These are phyloP conservation scores for Metschnikowia lachancei DNA, from an alignment of 805 yeast species.

Conservation along the genomic window DNA sequence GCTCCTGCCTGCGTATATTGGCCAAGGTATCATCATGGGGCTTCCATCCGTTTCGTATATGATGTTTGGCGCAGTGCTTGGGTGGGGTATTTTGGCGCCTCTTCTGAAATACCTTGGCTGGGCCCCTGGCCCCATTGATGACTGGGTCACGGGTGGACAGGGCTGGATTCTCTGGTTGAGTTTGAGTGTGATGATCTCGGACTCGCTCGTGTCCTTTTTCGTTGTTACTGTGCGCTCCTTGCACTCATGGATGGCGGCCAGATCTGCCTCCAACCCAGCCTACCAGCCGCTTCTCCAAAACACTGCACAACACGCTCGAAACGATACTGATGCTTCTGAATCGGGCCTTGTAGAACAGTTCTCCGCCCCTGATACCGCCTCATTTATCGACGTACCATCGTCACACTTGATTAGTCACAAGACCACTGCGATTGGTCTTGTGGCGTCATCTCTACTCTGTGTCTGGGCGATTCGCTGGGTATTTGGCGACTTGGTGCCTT, in stretches of 20 bases:
- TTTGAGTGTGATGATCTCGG: conserved; percentile 90
- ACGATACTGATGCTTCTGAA: not conserved
- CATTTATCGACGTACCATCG: conserved; percentile 16
- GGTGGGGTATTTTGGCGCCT: conserved; percentile 93
- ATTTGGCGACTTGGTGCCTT: conserved; percentile 70
- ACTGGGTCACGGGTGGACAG: conserved; percentile 91
- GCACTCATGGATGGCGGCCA: conserved; percentile 22
- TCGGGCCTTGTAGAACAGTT: not conserved
- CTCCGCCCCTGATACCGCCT: not conserved
- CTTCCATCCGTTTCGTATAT: conserved; percentile 84
- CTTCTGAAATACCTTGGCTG: conserved; percentile 65
- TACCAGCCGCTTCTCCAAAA: not conserved
- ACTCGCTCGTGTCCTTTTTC: conserved; percentile 75
- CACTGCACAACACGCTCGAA: not conserved
- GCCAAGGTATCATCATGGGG: conserved; percentile 98
- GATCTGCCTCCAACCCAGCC: not conserved
- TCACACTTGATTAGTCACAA: conserved; percentile 48
- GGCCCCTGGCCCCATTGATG: conserved; percentile 88
- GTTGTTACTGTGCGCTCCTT: conserved; percentile 51
- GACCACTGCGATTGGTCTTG: conserved; percentile 57
- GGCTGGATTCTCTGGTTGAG: conserved; percentile 98
- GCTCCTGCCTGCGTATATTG: conserved; percentile 95
- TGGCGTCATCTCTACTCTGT: conserved; percentile 66
- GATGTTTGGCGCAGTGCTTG: conserved; percentile 84
- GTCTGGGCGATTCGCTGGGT: conserved; percentile 59